phyloP scores from a whole-genome alignment of 257 asterid genomes.

The Mentha longifolia region DNA sequence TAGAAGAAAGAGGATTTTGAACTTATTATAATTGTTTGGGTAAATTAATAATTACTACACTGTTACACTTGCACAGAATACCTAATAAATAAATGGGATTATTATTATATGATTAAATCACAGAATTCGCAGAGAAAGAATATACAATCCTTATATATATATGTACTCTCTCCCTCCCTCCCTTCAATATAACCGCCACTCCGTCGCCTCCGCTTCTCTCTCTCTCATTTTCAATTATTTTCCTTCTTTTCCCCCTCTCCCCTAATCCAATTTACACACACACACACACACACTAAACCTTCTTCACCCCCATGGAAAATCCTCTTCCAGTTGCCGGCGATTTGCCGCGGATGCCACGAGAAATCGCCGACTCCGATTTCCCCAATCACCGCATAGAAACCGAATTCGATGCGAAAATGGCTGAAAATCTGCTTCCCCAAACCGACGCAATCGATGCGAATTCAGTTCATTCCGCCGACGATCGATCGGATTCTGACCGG shows the following conservation, averaged over 20 bases:
- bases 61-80: not conserved
- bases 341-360: slow-evolving; percentile 30
- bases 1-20: not conserved
- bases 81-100: no score
- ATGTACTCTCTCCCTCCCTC: slow-evolving; percentile 3
- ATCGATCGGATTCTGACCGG: slow-evolving; percentile 23
- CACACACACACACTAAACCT: slow-evolving; percentile 19
- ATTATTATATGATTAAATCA: not conserved
- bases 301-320: slow-evolving; percentile 18
- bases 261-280: slow-evolving; percentile 4
- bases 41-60: slow-evolving; percentile 16
- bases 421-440: not conserved
- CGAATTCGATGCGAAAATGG: slow-evolving; percentile 9
- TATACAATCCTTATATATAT: not conserved
- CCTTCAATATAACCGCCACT: slow-evolving; percentile 37
- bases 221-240: slow-evolving; percentile 12
- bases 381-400: slow-evolving; percentile 13
- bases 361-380: not conserved
- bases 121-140: not conserved
- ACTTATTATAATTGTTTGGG: slow-evolving; percentile 20
- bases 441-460: slow-evolving; percentile 24
- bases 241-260: slow-evolving; percentile 12
- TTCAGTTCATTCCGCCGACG: not conserved
- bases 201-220: slow-evolving; percentile 30
- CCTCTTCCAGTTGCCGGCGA: slow-evolving; percentile 30